Conservation (phyloP, 257 asterid genomes). For the Datura wrightii region DNA sequence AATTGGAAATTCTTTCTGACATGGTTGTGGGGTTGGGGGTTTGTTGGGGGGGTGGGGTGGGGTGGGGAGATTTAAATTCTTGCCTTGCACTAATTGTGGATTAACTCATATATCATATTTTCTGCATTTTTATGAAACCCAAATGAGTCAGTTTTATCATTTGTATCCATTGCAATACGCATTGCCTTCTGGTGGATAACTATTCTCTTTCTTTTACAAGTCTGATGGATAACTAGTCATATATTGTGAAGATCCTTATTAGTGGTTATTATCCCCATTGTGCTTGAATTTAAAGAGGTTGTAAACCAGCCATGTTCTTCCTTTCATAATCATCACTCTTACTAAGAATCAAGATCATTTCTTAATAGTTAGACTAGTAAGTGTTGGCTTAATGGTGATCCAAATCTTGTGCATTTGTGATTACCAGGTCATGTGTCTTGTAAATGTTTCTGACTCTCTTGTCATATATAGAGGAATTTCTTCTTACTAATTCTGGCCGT, state of each 20-base stretch:
- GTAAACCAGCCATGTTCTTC: neutral
- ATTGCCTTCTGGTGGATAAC: conserved; percentile 6
- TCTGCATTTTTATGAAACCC: neutral
- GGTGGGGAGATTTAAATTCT: neutral
- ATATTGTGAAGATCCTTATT: conserved; percentile 3
- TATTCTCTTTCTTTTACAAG: neutral
- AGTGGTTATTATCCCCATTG: neutral
- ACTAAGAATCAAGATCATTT: conserved; percentile 7
- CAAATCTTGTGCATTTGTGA: neutral
- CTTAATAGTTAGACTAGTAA: neutral
- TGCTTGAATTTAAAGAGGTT: neutral
- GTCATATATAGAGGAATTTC: neutral
- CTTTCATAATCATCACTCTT: neutral
- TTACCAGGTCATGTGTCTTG: neutral
- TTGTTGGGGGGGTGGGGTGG: neutral
- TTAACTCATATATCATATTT: neutral
- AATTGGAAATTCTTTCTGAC: neutral
- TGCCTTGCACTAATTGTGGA: neutral
- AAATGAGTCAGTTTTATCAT: neutral
- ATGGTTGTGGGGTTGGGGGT: neutral
- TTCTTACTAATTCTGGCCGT: conserved; percentile 30
- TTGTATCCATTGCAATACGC: neutral
- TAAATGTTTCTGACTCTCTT: neutral
- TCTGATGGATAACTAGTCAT: conserved; percentile 3
- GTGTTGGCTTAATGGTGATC: neutral